Evolutionary conservation across 1,284 basidiomycete genomes (phyloP), one percentile per base, ranked within the genome.

Genomic region (Ganoderma lucidum): DNA sequence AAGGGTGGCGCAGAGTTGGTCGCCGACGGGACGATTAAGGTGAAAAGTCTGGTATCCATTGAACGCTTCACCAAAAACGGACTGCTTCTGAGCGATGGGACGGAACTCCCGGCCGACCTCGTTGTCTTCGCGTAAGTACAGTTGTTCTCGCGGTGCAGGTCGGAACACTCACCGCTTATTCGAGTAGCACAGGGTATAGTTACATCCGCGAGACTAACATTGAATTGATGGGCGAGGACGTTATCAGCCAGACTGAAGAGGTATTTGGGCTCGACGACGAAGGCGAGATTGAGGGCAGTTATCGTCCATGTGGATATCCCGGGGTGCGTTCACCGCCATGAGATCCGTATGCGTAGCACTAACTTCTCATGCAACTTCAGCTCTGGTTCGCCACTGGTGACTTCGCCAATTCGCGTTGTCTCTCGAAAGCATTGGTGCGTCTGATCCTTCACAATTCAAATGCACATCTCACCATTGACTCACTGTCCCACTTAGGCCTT

Each of bases 191-290:
- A 0, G 72, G 72, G 0, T 73, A 70, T 41, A 55, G 53, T 5
- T 64, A 62, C 32, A 73, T 73, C 53, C 62, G 70, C 3, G 72
- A 73, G 10, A 28, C 60, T 2, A 73, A 71, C 39, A 75, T 80
- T 12, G 77, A 80, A 32, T 58, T 90, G 17, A 81, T 86, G 28
- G 85, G 85, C 0, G 82, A 86, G 19, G 81, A 86, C 3, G 81
- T 87, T 6, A 84, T 82, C 4, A 79, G 84, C 19, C 80, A 81
- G 41, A 76, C 85, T 53, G 81, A 83, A 19, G 80, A 81, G 0
- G 79, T 90, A 17, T 90, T 87, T 87, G 87, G 87, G 0, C 73
- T 88, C 30, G 83, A 88, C 72, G 77, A 80, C 10, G 88, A 91
- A 70, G 87, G 88, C 1, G 88, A 91, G 76, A 67, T 71, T 12